phyloP scores from a whole-genome alignment of 106 monocot species.

The Dendrobium chrysotoxum region DNA sequence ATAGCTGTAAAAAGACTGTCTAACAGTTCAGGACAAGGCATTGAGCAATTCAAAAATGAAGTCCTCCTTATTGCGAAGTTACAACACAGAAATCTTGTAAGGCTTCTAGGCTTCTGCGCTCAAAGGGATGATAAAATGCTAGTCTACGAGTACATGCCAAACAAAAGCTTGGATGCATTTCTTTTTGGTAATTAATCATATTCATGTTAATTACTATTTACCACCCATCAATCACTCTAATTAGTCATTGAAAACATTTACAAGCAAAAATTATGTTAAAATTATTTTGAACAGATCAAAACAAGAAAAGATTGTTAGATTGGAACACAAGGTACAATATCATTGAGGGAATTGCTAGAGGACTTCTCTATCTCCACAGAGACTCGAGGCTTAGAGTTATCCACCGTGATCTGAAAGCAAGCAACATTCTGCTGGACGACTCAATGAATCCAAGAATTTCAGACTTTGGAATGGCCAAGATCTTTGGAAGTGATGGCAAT shows the following conservation, averaged over 20 bases:
- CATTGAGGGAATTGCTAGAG: conserved; percentile 9
- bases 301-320: not conserved
- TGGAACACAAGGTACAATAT: conserved; percentile 8
- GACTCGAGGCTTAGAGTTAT: conserved; percentile 9
- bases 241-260: too few species aligned
- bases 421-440: conserved; percentile 12
- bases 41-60: conserved; percentile 12
- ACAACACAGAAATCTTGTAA: conserved; percentile 12
- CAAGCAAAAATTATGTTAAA: not conserved
- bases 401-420: conserved; percentile 11
- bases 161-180: conserved; percentile 10
- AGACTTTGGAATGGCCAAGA: conserved; percentile 14
- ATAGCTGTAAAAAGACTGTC: conserved; percentile 15
- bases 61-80: conserved; percentile 2
- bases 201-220: not conserved
- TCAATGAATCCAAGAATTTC: conserved; percentile 15
- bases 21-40: conserved; percentile 6
- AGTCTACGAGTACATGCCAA: conserved; percentile 11
- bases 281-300: not conserved
- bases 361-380: conserved; percentile 9
- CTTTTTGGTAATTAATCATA: conserved; percentile 1
- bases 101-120: conserved; percentile 2
- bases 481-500: conserved; percentile 9
- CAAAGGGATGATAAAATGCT: conserved; percentile 6
- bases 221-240: too few species aligned